A percentile compares a stretch with the other conserved stretches of the same genome.
Evolutionary conservation across 768 basidiomycete species (phyloP).

Genomic region (Saitozyma sp.): DNA sequence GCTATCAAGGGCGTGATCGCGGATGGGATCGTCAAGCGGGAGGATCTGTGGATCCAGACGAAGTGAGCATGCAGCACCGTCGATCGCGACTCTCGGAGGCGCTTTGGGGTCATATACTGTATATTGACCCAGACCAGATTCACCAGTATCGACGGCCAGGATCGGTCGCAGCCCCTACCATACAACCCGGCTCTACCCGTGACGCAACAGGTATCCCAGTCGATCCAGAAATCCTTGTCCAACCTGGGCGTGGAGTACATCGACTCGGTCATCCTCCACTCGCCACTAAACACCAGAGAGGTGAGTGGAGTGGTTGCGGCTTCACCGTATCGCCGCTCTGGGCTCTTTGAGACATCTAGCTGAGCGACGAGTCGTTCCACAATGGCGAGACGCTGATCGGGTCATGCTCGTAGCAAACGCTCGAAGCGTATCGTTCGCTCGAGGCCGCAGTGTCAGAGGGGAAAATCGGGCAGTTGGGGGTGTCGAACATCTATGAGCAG

Average conservation of each 20-base stretch:
- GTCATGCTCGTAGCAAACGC: conserved; percentile 53
- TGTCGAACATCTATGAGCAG: conserved; percentile 76
- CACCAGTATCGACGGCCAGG: conserved; percentile 73
- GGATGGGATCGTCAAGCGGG: conserved; percentile 63
- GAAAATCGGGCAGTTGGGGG: conserved; percentile 56
- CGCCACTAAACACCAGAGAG: conserved; percentile 63
- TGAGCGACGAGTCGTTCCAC: too few relatives aligned
- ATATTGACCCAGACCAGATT: conserved; percentile 57
- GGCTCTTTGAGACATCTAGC: too few relatives aligned
- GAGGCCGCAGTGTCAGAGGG: conserved; percentile 66
- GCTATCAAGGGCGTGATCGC: conserved; percentile 63
- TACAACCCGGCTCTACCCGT: conserved; percentile 64
- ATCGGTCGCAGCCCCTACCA: conserved; percentile 67
- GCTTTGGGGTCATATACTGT: neutral
- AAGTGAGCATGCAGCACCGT: conserved; percentile 59
- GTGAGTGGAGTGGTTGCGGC: conserved; percentile 12
- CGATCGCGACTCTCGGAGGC: neutral
- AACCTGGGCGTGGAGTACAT: conserved; percentile 73
- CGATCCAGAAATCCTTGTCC: conserved; percentile 64
- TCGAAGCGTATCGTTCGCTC: conserved; percentile 70
- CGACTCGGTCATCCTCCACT: conserved; percentile 77
- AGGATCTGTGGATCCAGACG: conserved; percentile 75
- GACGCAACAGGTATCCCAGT: conserved; percentile 63
- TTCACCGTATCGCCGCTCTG: too few relatives aligned
- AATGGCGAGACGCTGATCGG: too few relatives aligned